Evolutionary conservation across 148 eudicot genomes (phyloP).

Genomic region (Rhododendron simsii): DNA sequence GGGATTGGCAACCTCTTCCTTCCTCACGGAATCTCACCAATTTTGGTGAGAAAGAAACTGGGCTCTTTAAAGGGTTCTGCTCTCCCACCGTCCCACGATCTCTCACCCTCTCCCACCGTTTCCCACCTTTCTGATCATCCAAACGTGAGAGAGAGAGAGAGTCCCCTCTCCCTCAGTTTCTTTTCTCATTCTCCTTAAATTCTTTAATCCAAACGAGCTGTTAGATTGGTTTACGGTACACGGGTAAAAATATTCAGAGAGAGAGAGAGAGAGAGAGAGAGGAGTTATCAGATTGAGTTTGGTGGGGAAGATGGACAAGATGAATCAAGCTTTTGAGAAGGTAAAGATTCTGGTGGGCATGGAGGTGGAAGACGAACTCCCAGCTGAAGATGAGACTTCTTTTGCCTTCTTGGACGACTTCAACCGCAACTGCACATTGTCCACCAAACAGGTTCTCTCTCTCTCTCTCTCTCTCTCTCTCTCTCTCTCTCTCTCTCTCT

Average conservation of each 20-base stretch:
- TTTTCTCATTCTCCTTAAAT: no score
- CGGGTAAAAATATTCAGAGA: background rate
- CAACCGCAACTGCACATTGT: constrained; percentile 75
- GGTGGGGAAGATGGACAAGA: constrained; percentile 57
- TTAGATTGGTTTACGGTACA: background rate
- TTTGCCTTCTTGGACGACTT: constrained; percentile 69
- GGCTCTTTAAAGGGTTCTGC: no score
- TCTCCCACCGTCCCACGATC: no score
- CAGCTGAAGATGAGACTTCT: constrained; percentile 44
- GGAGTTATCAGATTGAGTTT: background rate
- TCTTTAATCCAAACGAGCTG: no score
- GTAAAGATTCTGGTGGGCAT: constrained; percentile 87
- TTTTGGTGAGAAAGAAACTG: no score
- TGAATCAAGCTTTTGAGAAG: constrained; percentile 67
- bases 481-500: background rate
- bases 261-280: constrained; percentile 11
- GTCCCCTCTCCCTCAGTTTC: no score
- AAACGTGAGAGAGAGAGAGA: no score
- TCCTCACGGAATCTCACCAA: no score
- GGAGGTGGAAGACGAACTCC: constrained; percentile 62
- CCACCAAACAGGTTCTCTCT: constrained; percentile 68
- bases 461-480: background rate
- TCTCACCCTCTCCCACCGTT: no score
- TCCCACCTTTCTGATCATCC: no score
- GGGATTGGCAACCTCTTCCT: no score